Conservation (phyloP, 805 yeast species). For the Myxozyma sirexii region DNA sequence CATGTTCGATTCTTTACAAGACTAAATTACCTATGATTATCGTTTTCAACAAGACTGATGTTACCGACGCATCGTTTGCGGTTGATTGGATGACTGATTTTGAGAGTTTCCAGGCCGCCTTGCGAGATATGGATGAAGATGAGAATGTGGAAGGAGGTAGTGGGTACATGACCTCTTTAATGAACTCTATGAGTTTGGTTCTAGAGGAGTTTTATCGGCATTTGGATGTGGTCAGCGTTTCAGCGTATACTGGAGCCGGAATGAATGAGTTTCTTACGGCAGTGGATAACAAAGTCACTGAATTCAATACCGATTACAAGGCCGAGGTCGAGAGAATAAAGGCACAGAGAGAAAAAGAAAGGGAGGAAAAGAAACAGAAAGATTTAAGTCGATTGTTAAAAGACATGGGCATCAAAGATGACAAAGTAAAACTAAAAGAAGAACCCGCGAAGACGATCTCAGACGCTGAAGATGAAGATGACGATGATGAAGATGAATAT, state of each 20-base stretch:
- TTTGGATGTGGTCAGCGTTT: constrained; percentile 88
- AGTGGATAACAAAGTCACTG: constrained; percentile 84
- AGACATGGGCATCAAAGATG: constrained; percentile 72
- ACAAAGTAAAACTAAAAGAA: constrained; percentile 58
- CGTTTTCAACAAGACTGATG: constrained; percentile 95
- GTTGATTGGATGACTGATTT: constrained; percentile 98
- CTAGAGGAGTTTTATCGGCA: constrained; percentile 94
- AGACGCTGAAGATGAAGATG: constrained; percentile 59
- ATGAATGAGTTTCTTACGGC: constrained; percentile 86
- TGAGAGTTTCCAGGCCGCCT: constrained; percentile 82
- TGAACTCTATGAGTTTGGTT: constrained; percentile 94
- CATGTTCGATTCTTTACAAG: constrained; percentile 94
- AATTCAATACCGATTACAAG: constrained; percentile 78
- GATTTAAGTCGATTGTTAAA: constrained; percentile 75
- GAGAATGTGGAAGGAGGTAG: constrained; percentile 64
- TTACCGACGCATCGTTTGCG: constrained; percentile 80
- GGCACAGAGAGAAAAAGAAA: constrained; percentile 75
- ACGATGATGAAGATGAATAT: constrained; percentile 46
- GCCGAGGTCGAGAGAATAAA: constrained; percentile 83
- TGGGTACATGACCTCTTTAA: constrained; percentile 91
- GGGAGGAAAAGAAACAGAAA: constrained; percentile 68
- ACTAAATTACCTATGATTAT: constrained; percentile 95
- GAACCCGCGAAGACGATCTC: constrained; percentile 59
- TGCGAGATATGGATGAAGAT: constrained; percentile 65
- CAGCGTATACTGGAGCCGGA: constrained; percentile 91